phyloP scores from a whole-genome alignment of 2,329 filamentous ascomycete genomes.

The Orbilia brochopaga region DNA sequence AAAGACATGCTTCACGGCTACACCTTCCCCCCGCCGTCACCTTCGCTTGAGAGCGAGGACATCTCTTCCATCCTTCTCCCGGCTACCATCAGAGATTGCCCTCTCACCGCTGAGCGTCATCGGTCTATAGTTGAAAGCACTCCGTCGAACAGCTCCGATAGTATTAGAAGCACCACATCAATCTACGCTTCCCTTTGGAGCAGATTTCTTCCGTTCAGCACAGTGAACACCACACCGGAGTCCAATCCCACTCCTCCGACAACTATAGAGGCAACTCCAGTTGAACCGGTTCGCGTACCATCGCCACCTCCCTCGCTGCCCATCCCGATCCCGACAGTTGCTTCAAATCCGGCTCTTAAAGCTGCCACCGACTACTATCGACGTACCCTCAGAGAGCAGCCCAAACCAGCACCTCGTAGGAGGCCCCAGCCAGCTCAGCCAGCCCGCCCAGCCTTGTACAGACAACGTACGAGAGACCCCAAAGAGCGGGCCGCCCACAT shows the following conservation, averaged over 20 bases:
- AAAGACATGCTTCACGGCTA: constrained; percentile 22
- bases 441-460: not conserved
- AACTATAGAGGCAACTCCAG: not conserved
- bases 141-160: not conserved
- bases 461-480: too few species aligned
- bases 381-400: not conserved
- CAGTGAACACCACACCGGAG: not conserved
- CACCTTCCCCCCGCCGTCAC: constrained; percentile 6
- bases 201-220: not conserved
- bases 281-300: not conserved
- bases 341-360: not conserved
- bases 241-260: not conserved
- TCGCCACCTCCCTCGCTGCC: not conserved
- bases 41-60: not conserved
- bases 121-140: too few species aligned
- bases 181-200: not conserved
- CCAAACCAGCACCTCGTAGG: too few species aligned
- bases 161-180: not conserved
- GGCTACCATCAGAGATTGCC: not conserved
- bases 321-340: not conserved
- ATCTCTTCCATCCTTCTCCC: not conserved
- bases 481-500: too few species aligned
- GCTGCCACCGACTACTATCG: not conserved
- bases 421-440: not conserved
- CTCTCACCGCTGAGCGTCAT: not conserved